Evolutionary conservation across 75 land plant species (phyloP).

Genomic region (Cupressus sempervirens): DNA sequence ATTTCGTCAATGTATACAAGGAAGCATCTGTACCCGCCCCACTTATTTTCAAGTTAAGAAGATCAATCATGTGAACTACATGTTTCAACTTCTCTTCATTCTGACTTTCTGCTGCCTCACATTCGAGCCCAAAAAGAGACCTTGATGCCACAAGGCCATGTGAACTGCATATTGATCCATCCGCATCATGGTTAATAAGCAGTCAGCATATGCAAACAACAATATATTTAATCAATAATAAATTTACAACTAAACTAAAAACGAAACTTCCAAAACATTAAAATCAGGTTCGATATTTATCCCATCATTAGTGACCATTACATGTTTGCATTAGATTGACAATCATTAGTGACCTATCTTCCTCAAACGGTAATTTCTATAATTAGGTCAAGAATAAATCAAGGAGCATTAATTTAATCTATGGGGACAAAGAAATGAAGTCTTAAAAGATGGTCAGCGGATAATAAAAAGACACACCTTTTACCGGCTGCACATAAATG

Average conservation of each 20-base stretch:
- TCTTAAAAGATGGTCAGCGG: background rate
- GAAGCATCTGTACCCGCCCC: slow-evolving; percentile 7
- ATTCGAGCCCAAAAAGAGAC: slow-evolving; percentile 52
- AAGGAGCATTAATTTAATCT: background rate
- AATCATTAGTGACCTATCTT: no score
- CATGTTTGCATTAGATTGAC: no score
- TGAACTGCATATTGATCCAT: slow-evolving; percentile 8
- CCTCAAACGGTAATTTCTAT: background rate
- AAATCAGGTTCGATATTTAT: no score
- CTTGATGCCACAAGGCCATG: slow-evolving; percentile 21
- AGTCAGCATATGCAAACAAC: background rate
- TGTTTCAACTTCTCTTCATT: slow-evolving; percentile 30
- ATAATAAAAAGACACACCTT: slow-evolving; percentile 27
- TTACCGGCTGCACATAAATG: slow-evolving; percentile 36
- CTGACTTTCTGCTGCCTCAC: slow-evolving; percentile 7
- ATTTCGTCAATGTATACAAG: slow-evolving; percentile 4
- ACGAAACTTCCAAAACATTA: no score
- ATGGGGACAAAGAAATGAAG: background rate
- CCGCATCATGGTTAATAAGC: background rate
- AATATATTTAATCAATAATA: no score
- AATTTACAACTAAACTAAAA: no score
- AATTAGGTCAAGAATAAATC: background rate
- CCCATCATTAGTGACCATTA: no score
- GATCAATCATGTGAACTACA: slow-evolving; percentile 18
- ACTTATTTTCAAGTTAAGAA: slow-evolving; percentile 23